Evolutionary conservation across 441 rosid species (phyloP).

Genomic region (Flueggea neowawraea): DNA sequence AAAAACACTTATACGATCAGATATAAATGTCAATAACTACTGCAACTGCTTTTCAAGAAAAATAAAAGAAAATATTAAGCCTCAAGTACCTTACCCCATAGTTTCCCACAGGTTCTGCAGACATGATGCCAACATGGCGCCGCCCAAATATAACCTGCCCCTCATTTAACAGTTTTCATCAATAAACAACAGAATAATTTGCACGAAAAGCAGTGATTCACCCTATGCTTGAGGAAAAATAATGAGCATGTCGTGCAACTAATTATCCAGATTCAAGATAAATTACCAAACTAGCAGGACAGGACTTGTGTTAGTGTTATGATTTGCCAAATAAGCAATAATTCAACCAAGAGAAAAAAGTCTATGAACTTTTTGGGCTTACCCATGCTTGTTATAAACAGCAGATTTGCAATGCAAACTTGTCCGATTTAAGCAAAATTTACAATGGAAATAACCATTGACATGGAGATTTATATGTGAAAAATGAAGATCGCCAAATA

Average conservation of each 20-base stretch:
- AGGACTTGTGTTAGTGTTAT: too few species aligned
- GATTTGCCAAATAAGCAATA: too few species aligned
- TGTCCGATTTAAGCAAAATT: neutral
- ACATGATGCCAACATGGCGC: constrained; percentile 90
- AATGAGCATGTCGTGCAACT: neutral
- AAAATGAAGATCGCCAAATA: neutral
- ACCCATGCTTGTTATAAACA: too few species aligned
- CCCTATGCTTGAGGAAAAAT: neutral
- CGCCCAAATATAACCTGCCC: constrained; percentile 88
- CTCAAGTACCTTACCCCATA: constrained; percentile 80
- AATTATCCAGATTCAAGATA: too few species aligned
- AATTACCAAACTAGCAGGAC: too few species aligned
- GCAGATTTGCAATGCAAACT: too few species aligned
- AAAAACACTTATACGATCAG: constrained; percentile 1
- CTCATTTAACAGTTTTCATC: neutral
- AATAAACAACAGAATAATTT: neutral
- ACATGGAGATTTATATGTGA: neutral
- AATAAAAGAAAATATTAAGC: constrained; percentile 1
- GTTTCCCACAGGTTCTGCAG: constrained; percentile 91
- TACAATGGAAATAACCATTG: neutral
- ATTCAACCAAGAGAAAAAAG: too few species aligned
- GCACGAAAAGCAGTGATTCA: neutral
- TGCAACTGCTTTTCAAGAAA: neutral
- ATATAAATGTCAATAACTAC: constrained; percentile 4
- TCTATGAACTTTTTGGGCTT: too few species aligned